Base-by-base conservation (phyloP, 2,329 filamentous ascomycete species). In the Pochonia chlamydosporia region DNA sequence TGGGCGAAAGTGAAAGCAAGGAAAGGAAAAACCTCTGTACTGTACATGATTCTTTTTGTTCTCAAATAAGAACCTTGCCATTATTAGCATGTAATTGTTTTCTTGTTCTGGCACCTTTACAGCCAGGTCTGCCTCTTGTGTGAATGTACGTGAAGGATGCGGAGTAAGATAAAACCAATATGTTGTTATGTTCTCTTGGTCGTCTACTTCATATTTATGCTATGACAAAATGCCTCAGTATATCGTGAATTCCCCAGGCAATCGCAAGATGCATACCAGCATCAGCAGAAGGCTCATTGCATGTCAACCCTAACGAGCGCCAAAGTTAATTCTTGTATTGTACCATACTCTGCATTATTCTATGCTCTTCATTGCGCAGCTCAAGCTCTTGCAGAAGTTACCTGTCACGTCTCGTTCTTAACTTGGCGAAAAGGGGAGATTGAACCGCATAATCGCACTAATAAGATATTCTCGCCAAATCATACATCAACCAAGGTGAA, bases 281-380 rank as follows among this genome's bases (percentile, higher is more conserved):
- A 39, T 13, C 20, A 23, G 13, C 20, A 39, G 8, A 35, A 23
- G 20, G 23, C 21, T 4, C 33, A 20, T 36, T 9, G 10, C 11
- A 10, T 39, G 35, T 36, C 7, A 39, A 23, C 35, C 23, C 18
- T 39, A 20, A 39, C 35, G 14, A 39, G 18, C 4, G 35, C 13
- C 35, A 23, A 36, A 8, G 16, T 30, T 6, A 20, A 26, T 45
- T 18, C 14, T 37, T 23, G 25, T 57, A 55, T 57, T 53, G 52
- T 44, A 47, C 49, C 55, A 53, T 59, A 55, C 55, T 50, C 56
- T 55, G 47, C 52, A 53, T 25, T 48, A 46, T 36, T 31, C 40
- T 45, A 41, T 24, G 31, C 23, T 40, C 24, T 18, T 41, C 28
- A 14, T 21, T 35, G 24, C 14, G 14, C 23, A 41, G 2, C 24